A percentile compares a stretch with the other conserved stretches of the same genome.
These are phyloP conservation scores for Takashimella tepidaria DNA, from an alignment of 1,284 basidiomycete genomes.

Conservation along the genomic window DNA sequence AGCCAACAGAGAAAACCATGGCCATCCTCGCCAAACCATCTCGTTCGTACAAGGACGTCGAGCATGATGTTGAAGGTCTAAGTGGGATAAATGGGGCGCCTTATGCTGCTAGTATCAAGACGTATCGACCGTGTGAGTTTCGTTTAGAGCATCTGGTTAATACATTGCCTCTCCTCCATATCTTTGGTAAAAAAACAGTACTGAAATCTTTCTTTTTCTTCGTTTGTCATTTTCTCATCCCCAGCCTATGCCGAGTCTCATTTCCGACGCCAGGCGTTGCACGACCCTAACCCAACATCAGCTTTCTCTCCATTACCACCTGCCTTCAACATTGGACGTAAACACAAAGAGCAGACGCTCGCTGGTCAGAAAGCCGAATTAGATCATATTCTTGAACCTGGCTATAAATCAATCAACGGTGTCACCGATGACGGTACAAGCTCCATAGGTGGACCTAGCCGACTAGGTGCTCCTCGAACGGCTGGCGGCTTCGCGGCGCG, in stretches of 20 bases:
- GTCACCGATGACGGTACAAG: constrained; percentile 19
- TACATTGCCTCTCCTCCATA: not conserved
- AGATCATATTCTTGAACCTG: constrained; percentile 43
- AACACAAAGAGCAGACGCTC: constrained; percentile 31
- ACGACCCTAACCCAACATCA: constrained; percentile 36
- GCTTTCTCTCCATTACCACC: constrained; percentile 36
- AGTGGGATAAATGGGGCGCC: constrained; percentile 23
- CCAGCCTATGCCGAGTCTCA: constrained; percentile 32
- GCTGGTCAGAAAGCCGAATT: constrained; percentile 40
- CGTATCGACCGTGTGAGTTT: constrained; percentile 40
- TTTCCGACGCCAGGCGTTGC: constrained; percentile 29
- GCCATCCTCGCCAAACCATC: constrained; percentile 34
- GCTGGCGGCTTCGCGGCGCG: constrained; percentile 28
- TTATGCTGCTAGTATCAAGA: constrained; percentile 33
- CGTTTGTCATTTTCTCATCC: not conserved
- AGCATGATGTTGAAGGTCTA: constrained; percentile 35
- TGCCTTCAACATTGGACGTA: constrained; percentile 32
- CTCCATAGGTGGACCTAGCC: constrained; percentile 30
- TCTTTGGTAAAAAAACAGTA: not conserved
- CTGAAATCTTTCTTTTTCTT: too few relatives aligned
- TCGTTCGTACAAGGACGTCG: constrained; percentile 39
- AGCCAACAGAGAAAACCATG: too few relatives aligned
- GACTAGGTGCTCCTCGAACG: constrained; percentile 21
- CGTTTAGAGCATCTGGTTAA: not conserved
- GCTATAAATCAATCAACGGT: constrained; percentile 25